A percentile compares a stretch with the other conserved stretches of the same genome.
Evolutionary conservation across 2,329 filamentous ascomycete genomes (phyloP).

Genomic region (Apiospora arundinis): DNA sequence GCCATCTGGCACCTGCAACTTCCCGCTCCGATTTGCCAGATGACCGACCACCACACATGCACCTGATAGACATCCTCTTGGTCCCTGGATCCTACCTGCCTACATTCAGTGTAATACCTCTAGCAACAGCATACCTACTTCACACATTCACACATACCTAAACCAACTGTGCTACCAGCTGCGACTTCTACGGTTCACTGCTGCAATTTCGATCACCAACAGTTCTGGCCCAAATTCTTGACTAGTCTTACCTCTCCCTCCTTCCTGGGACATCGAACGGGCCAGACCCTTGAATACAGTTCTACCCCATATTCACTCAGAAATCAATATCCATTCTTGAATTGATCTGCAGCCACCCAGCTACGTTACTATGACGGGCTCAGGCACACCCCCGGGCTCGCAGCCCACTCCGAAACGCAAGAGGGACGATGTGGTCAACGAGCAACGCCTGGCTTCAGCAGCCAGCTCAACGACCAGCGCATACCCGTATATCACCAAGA

Average conservation of each 20-base stretch:
- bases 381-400: conserved; percentile 13
- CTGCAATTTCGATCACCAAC: not conserved
- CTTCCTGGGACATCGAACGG: not conserved
- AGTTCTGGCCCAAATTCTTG: not conserved
- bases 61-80: not conserved
- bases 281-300: not conserved
- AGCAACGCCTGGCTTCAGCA: conserved; percentile 28
- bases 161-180: not conserved
- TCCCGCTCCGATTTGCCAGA: not conserved
- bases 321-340: conserved; percentile 30
- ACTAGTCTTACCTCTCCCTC: not conserved
- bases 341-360: conserved; percentile 20
- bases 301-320: conserved; percentile 11
- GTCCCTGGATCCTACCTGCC: not conserved
- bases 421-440: conserved; percentile 42
- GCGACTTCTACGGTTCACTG: not conserved
- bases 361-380: not conserved
- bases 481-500: conserved; percentile 32
- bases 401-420: conserved; percentile 54
- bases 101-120: not conserved
- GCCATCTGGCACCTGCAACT: conserved; percentile 1
- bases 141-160: conserved; percentile 4
- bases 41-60: not conserved
- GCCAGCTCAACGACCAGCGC: not conserved
- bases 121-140: not conserved